A percentile compares a stretch with the other conserved stretches of the same genome.
phyloP scores from a whole-genome alignment of 345 rosid species.

The Eucalyptus albens region DNA sequence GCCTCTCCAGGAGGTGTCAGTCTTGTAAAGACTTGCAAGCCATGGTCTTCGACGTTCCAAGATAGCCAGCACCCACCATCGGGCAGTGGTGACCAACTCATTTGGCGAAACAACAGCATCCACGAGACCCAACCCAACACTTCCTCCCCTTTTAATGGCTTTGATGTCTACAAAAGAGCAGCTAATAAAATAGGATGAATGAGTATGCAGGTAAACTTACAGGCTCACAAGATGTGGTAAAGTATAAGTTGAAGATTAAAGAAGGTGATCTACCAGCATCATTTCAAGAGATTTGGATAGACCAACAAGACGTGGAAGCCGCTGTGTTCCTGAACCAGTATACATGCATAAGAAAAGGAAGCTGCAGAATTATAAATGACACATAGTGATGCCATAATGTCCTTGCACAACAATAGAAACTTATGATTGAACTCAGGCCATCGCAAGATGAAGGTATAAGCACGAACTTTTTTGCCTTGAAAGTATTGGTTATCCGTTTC shows the following conservation, averaged over 20 bases:
- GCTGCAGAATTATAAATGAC: not conserved
- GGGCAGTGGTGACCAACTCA: constrained; percentile 55
- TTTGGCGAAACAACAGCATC: constrained; percentile 73
- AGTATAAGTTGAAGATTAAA: not conserved
- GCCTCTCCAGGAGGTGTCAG: constrained; percentile 96
- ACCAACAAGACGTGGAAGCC: constrained; percentile 98
- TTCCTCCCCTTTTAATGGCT: constrained; percentile 69
- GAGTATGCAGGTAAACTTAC: not conserved
- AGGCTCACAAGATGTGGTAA: not conserved
- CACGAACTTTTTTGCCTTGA: not conserved
- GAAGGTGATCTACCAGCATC: constrained; percentile 64
- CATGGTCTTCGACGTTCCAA: constrained; percentile 68
- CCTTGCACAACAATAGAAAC: not conserved
- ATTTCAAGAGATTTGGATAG: constrained; percentile 87
- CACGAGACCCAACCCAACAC: constrained; percentile 70
- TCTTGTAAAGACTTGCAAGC: constrained; percentile 62
- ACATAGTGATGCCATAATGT: not conserved
- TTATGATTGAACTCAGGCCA: not conserved
- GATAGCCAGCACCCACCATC: constrained; percentile 77
- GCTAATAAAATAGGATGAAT: not conserved
- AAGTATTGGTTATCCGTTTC: not conserved
- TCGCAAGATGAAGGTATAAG: not conserved
- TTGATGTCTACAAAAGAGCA: constrained; percentile 51
- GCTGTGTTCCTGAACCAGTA: constrained; percentile 67
- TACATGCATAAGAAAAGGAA: not conserved